phyloP scores from a whole-genome alignment of 805 yeast genomes.

The Starmerella riodocensis region DNA sequence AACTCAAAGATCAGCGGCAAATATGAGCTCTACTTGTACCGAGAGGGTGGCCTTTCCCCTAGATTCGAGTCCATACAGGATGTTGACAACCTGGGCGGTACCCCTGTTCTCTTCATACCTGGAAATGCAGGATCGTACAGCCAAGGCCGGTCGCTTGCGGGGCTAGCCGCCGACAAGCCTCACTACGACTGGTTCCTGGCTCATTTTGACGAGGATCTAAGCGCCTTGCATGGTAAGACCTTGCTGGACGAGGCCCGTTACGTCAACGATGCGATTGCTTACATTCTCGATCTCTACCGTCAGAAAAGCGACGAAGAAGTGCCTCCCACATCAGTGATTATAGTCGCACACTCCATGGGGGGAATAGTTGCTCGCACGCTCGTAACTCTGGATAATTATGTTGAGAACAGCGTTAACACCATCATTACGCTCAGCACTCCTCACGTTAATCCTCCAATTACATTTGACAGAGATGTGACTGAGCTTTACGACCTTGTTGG shows the following conservation, averaged over 20 bases:
- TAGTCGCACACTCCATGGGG: constrained; percentile 94
- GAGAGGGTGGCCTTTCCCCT: constrained; percentile 51
- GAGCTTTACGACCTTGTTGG: constrained; percentile 62
- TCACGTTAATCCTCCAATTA: constrained; percentile 81
- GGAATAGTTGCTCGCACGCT: constrained; percentile 84
- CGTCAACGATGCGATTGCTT: constrained; percentile 71
- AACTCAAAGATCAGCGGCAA: constrained; percentile 12
- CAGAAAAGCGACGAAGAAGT: constrained; percentile 22
- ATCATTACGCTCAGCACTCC: constrained; percentile 82
- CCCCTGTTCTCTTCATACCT: constrained; percentile 86
- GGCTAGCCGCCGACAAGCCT: constrained; percentile 52
- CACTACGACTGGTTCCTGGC: constrained; percentile 75
- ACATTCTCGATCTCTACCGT: constrained; percentile 56
- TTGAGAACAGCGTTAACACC: constrained; percentile 60
- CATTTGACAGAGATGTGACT: constrained; percentile 80
- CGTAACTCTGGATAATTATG: constrained; percentile 66
- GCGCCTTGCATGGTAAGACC: constrained; percentile 92
- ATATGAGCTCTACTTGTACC: constrained; percentile 69
- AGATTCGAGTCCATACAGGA: constrained; percentile 11
- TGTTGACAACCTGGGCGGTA: constrained; percentile 42
- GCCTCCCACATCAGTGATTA: constrained; percentile 54
- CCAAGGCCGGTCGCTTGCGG: constrained; percentile 86
- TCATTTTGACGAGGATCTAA: constrained; percentile 89
- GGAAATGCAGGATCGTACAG: constrained; percentile 94
- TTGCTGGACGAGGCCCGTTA: constrained; percentile 88